Evolutionary conservation across 129 eudicot species (phyloP), one percentile per base, ranked within the genome.

Genomic region (Cynara cardunculus): DNA sequence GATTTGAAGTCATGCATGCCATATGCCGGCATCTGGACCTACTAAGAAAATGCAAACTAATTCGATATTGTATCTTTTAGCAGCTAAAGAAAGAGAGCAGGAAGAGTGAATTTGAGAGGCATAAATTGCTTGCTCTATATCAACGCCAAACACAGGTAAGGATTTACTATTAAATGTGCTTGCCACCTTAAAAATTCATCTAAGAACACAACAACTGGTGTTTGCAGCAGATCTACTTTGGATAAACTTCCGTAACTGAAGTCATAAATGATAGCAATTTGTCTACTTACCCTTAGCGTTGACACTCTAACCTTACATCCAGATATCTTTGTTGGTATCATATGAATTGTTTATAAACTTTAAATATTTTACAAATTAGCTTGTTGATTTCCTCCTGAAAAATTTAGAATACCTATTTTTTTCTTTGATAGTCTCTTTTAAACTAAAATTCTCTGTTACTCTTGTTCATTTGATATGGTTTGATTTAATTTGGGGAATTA

Each of bases 41-140:
- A 31, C 75, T 14, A 81, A 27, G 69, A 79, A 67, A 49, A 24
- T 83, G 72, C 68, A 77, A 77, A 77, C 69, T 77, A 61, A 26
- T 39, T 77, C 22, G 22, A 59, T 83, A 61, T 7, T 39, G 30
- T 72, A 24, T 71, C 21, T 77, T 19, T 22, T 69, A 62, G 14
- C 88, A 96, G 99, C 79, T 96, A 78, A 87, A 90, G 84, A 96
- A 96, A 84, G 99, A 96, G 82, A 92, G 97, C 72, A 89, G 99
- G 85, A 91, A 93, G 85, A 93, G 86, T 72, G 99, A 96, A 81
- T 87, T 92, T 75, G 99, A 96, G 78, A 88, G 97, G 84, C 94
- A 96, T 80, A 96, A 96, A 84, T 80, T 96, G 73, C 91, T 86
- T 81, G 97, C 99, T 78, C 61, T 96, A 76, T 92, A 96, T 88